Evolutionary conservation across 1,284 basidiomycete genomes (phyloP).

Genomic region (Entoloma clypeatum): DNA sequence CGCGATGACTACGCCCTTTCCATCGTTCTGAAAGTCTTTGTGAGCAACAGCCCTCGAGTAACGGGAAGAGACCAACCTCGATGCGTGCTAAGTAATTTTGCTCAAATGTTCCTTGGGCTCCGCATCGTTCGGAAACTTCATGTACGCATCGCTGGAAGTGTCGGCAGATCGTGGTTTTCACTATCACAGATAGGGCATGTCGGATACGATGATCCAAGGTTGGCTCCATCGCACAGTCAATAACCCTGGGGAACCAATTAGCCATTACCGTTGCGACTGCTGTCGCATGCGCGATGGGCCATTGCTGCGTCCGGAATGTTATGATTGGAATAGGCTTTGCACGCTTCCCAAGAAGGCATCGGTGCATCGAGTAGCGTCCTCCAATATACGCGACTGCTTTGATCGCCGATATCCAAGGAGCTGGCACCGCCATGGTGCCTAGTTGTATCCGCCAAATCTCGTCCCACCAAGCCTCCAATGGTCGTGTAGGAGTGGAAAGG

Average conservation of each 20-base stretch:
- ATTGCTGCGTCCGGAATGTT: conserved; percentile 55
- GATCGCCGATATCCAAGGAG: conserved; percentile 43
- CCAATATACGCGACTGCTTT: conserved; percentile 48
- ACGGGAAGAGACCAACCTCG: conserved; percentile 35
- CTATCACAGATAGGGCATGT: conserved; percentile 47
- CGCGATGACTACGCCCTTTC: conserved; percentile 47
- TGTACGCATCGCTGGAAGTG: conserved; percentile 44
- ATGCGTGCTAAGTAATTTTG: conserved; percentile 49
- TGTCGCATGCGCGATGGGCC: conserved; percentile 44
- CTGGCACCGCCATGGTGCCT: conserved; percentile 46
- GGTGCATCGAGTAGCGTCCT: conserved; percentile 47
- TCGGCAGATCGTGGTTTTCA: conserved; percentile 48
- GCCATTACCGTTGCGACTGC: conserved; percentile 44
- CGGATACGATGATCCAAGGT: conserved; percentile 38
- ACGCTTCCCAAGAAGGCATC: conserved; percentile 41
- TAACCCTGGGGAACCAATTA: conserved; percentile 40
- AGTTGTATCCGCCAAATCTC: conserved; percentile 51
- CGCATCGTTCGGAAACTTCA: conserved; percentile 50
- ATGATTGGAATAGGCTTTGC: conserved; percentile 42
- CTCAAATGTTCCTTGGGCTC: conserved; percentile 54
- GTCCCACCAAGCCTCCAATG: conserved; percentile 45
- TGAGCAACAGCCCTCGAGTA: conserved; percentile 7
- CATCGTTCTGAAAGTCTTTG: conserved; percentile 39
- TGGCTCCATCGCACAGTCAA: conserved; percentile 32
- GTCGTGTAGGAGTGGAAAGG: conserved; percentile 33